Base-by-base conservation (phyloP, 2,329 filamentous ascomycete genomes). In the Scedosporium apiospermum region DNA sequence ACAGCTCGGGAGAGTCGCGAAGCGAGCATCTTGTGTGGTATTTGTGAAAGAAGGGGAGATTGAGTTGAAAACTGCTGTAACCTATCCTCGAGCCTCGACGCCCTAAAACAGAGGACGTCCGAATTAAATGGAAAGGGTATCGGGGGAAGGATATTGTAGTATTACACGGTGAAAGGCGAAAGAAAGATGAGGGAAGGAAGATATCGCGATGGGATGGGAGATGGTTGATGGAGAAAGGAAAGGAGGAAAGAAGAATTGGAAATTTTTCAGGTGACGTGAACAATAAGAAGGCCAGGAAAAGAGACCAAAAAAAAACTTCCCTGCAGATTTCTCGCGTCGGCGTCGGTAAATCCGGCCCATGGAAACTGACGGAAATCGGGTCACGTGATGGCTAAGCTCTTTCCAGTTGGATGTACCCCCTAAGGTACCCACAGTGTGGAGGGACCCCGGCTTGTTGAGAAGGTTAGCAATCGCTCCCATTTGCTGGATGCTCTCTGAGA, bases 1-100 rank as follows among this genome's bases (percentile, higher is more conserved):
- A 91, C 88, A 84, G 87, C 87, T 83, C 88, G 85, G 72, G 85
- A 83, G 71, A 91, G 79, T 76, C 86, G 86, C 71, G 88, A 84
- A 73, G 88, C 81, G 78, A 91, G 76, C 88, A 91, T 90, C 75
- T 78, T 87, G 79, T 72, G 21, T 30, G 70, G 69, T 70, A 70
- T 69, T 67, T 27, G 49, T 60, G 63, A 58, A 66, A 67, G 68
- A 66, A 66, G 68, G 67, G 69, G 71, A 70, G 73, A 75, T 72
- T 71, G 66, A 69, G 67, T 68, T 70, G 68, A 70, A 69, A 69
- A n/a, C n/a, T n/a, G n/a, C n/a, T n/a, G n/a, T n/a, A n/a, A n/a
- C n/a, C n/a, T n/a, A n/a, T n/a, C n/a, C n/a, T n/a, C n/a, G n/a
- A n/a, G n/a, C n/a, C n/a, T n/a, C n/a, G n/a, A n/a, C n/a, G n/a